Evolutionary conservation across 1,284 basidiomycete genomes (phyloP), one percentile per base, ranked within the genome.

Genomic region (Coniferiporia weirii): DNA sequence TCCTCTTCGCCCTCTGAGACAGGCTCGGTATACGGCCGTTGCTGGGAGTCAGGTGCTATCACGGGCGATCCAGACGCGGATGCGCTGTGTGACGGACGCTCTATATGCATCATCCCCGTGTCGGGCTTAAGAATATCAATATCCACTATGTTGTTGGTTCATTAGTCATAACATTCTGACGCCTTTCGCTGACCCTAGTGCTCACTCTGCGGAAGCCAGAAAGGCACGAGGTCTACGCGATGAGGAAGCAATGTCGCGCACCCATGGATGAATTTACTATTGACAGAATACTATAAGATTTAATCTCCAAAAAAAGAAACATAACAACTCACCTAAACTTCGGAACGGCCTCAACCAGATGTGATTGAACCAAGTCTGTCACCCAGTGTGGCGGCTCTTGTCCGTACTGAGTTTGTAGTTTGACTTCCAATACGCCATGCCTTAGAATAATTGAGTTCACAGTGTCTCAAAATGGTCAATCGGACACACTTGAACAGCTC

Each of bases 351-450:
- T 95, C 93, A 7, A 97, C 96, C 4, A 99, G 77, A 75, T 98
- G 95, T 54, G 91, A 94, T 67, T 90, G 86, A 45, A 99, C 95
- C 9, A 99, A 83, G 62, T 99, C 95, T 10, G 89, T 88, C 36
- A 99, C 95, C 96, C 96, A 99, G 69, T 91, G 80, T 0, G 96
- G 96, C 4, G 97, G 96, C 72, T 98, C 86, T 72, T 98, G 96
- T 1, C 97, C 96, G 64, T 91, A 82, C 70, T 98, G 95, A 6
- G 96, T 99, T 73, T 98, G 96, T 46, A 99, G 75, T 75, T 99
- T 99, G 65, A 99, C 95, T 73, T 99, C 96, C 19, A 99, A 78
- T 3, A 99, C 91, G 51, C 95, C 89, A 67, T 92, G 90, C 65
- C 83, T 85, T 59, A 6, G 12, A 7, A 55, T 38, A 27, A 54